These are phyloP conservation scores for Volvox africanus DNA, from an alignment of 139 green algal genomes.

Conservation along the genomic window DNA sequence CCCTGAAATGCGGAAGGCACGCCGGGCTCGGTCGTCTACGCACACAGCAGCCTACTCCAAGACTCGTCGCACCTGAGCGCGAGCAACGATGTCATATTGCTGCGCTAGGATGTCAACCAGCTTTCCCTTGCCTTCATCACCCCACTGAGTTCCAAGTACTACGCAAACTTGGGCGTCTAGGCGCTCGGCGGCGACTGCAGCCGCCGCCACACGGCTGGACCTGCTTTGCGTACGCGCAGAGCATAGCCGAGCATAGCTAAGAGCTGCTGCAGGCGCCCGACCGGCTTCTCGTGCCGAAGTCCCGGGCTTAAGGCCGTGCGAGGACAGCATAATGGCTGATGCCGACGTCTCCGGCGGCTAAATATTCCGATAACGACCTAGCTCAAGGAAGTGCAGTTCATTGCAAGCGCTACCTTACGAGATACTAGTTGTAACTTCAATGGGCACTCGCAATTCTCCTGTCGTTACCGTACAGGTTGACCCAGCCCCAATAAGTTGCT, in stretches of 20 bases:
- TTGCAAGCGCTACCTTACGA: neutral
- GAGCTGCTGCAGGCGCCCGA: neutral
- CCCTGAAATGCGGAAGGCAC: constrained; percentile 74
- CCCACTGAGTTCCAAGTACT: constrained; percentile 98
- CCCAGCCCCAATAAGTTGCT: no score
- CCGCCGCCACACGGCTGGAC: neutral
- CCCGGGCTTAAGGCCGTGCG: neutral
- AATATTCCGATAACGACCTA: neutral
- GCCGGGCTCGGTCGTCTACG: neutral
- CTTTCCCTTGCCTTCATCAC: constrained; percentile 99
- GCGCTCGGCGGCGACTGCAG: constrained; percentile 18
- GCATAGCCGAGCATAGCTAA: constrained; percentile 11
- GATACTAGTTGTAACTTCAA: neutral
- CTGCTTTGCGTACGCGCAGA: neutral
- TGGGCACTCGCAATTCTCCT: no score
- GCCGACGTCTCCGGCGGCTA: constrained; percentile 17
- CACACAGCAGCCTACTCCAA: neutral
- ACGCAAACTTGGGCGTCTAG: constrained; percentile 62
- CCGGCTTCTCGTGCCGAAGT: neutral
- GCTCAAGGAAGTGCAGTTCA: constrained; percentile 7
- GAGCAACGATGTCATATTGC: constrained; percentile 96
- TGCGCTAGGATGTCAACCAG: constrained; percentile 98
- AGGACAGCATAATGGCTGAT: constrained; percentile 10
- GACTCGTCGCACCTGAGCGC: constrained; percentile 85
- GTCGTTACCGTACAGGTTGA: no score